Evolutionary conservation across 768 basidiomycete species (phyloP).

Genomic region (Lentinula detonsa): DNA sequence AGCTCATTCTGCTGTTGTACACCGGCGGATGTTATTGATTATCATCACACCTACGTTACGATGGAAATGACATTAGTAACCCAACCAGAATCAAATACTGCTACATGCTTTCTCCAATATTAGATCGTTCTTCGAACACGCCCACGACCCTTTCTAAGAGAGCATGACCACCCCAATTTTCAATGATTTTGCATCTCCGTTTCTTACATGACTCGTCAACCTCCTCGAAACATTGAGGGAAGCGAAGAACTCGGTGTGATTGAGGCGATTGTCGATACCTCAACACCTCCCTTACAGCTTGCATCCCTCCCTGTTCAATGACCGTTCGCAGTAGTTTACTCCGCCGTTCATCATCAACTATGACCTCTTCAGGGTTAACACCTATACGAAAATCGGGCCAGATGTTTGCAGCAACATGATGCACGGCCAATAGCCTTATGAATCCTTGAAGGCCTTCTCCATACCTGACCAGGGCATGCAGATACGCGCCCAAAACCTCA

Average conservation of each 20-base stretch:
- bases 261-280: slow-evolving; percentile 44
- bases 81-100: too few relatives aligned
- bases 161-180: slow-evolving; percentile 12
- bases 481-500: slow-evolving; percentile 58
- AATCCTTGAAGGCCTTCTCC: slow-evolving; percentile 43
- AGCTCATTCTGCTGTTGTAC: too few relatives aligned
- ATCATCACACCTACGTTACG: too few relatives aligned
- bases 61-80: too few relatives aligned
- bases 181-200: slow-evolving; percentile 15
- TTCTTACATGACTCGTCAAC: slow-evolving; percentile 9
- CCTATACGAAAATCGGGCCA: slow-evolving; percentile 52
- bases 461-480: slow-evolving; percentile 44
- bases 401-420: slow-evolving; percentile 41
- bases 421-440: slow-evolving; percentile 55
- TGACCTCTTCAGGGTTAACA: slow-evolving; percentile 11
- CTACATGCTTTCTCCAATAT: too few relatives aligned
- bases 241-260: slow-evolving; percentile 28
- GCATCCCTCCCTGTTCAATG: slow-evolving; percentile 39
- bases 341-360: slow-evolving; percentile 25
- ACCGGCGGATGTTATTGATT: too few relatives aligned
- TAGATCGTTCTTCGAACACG: neutral
- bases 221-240: slow-evolving; percentile 43
- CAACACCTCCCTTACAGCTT: slow-evolving; percentile 47
- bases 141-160: slow-evolving; percentile 10
- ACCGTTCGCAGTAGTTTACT: slow-evolving; percentile 47